Percentiles rank a stretch among this genome's conserved stretches.
These are phyloP conservation scores for Eucalyptus sp. DNA, from an alignment of 345 rosid species.

Conservation along the genomic window DNA sequence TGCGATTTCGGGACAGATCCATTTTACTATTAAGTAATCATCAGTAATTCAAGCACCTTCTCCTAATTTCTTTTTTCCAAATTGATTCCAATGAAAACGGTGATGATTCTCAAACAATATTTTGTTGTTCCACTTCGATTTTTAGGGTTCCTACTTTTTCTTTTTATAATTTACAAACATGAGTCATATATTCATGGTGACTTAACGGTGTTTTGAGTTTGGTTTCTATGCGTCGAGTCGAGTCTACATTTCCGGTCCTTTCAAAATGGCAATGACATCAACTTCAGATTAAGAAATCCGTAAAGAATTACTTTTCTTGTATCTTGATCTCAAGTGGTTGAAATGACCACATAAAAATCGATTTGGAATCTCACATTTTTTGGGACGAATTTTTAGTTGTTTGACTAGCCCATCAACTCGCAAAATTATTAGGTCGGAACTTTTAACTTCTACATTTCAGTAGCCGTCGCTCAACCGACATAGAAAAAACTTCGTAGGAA, in stretches of 20 bases:
- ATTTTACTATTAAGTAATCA: neutral
- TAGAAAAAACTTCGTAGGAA: neutral
- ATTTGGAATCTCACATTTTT: rapidly evolving
- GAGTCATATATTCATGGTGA: rapidly evolving
- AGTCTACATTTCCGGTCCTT: neutral
- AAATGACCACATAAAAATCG: neutral
- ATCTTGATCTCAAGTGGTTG: neutral
- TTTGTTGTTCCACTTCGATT: neutral
- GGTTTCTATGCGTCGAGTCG: neutral
- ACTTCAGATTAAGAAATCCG: rapidly evolving
- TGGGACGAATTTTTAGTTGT: neutral
- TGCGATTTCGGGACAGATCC: neutral
- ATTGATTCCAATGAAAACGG: neutral
- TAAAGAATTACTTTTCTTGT: too few relatives aligned
- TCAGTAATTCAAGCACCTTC: neutral
- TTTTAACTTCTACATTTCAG: neutral
- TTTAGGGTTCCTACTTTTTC: neutral
- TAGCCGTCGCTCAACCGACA: neutral
- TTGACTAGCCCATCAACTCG: rapidly evolving
- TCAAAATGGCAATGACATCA: too few relatives aligned
- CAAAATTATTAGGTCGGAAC: neutral
- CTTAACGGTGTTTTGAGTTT: rapidly evolving
- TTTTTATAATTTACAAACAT: neutral
- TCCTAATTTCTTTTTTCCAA: neutral
- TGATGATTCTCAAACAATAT: neutral